These are phyloP conservation scores for Umbilicus rupestris DNA, from an alignment of 164 flowering plant species.

Conservation along the genomic window DNA sequence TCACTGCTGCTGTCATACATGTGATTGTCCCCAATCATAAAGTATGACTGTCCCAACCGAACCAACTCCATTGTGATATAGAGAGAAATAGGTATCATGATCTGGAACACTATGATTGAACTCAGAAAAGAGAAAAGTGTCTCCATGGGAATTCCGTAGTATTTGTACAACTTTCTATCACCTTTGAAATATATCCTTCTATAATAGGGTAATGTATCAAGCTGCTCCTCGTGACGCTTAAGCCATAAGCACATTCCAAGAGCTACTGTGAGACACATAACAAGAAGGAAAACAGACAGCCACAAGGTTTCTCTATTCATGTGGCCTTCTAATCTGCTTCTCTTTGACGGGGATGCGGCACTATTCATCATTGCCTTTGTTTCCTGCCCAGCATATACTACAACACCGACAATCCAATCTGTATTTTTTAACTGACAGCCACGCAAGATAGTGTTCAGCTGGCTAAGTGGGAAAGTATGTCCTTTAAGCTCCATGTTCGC, in stretches of 20 bases:
- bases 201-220: constrained; percentile 49
- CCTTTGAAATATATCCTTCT: constrained; percentile 44
- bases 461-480: constrained; percentile 74
- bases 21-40: constrained; percentile 65
- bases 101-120: constrained; percentile 91
- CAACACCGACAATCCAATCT: constrained; percentile 77
- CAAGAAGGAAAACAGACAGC: constrained; percentile 65
- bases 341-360: constrained; percentile 92
- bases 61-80: constrained; percentile 99
- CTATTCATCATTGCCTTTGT: constrained; percentile 95
- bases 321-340: constrained; percentile 74
- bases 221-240: constrained; percentile 50
- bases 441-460: constrained; percentile 80
- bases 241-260: constrained; percentile 71
- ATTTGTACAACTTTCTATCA: constrained; percentile 37
- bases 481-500: constrained; percentile 88
- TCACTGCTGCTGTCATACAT: constrained; percentile 67
- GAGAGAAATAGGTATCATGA: constrained; percentile 94
- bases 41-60: constrained; percentile 91
- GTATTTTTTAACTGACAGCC: constrained; percentile 97
- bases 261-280: constrained; percentile 57
- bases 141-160: constrained; percentile 68
- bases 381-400: constrained; percentile 80
- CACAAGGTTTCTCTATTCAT: constrained; percentile 78
- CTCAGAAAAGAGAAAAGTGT: constrained; percentile 77